Conservation (phyloP, 2,329 filamentous ascomycete species). For the Fusarium pseudonygamai region DNA sequence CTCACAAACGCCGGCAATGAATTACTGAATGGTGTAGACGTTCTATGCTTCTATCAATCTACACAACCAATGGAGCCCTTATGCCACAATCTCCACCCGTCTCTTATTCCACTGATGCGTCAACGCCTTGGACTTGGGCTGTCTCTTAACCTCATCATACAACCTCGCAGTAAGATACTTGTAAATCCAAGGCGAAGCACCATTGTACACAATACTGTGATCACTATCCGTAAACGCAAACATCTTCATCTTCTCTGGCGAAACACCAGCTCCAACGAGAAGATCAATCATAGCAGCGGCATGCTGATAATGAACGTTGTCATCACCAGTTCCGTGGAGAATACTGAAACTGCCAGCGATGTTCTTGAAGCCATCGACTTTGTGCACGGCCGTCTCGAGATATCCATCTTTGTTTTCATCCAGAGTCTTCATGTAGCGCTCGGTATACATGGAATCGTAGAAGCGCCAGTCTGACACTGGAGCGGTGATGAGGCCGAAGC, state of each 20-base stretch:
- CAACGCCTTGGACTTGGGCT: constrained; percentile 48
- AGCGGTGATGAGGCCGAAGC: constrained; percentile 70
- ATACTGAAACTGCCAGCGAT: constrained; percentile 69
- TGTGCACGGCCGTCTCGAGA: constrained; percentile 66
- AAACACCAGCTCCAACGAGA: constrained; percentile 66
- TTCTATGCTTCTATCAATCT: not conserved
- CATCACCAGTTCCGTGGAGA: constrained; percentile 73
- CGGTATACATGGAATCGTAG: constrained; percentile 77
- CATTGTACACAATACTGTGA: constrained; percentile 68
- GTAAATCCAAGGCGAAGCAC: constrained; percentile 65
- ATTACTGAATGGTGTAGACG: accelerated
- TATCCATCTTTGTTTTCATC: constrained; percentile 68
- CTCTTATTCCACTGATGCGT: constrained; percentile 50
- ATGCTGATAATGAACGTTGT: constrained; percentile 79
- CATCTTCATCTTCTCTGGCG: constrained; percentile 69
- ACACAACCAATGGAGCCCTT: accelerated
- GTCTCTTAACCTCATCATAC: constrained; percentile 68
- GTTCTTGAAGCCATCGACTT: constrained; percentile 68
- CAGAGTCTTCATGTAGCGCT: constrained; percentile 76
- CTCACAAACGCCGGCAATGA: accelerated
- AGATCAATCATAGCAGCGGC: constrained; percentile 69
- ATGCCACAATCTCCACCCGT: not conserved
- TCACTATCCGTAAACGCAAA: constrained; percentile 73
- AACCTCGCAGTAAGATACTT: constrained; percentile 69
- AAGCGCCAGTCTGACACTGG: constrained; percentile 76